These are phyloP conservation scores for Apocynum venetum DNA, from an alignment of 257 asterid species.

Conservation along the genomic window DNA sequence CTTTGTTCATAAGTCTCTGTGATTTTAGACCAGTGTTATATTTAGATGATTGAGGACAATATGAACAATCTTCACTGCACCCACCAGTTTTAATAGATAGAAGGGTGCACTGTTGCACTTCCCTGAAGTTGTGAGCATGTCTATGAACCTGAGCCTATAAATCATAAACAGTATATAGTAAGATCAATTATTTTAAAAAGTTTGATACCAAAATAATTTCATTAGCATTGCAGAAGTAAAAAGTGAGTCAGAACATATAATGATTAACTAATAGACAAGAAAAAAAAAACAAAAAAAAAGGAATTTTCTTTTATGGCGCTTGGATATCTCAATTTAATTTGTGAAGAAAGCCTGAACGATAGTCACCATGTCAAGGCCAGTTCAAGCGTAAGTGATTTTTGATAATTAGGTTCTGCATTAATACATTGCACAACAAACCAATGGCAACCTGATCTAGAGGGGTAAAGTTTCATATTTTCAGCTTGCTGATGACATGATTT, in stretches of 20 bases:
- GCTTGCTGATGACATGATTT: neutral
- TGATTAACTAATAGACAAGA: neutral
- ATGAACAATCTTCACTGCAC: conserved; percentile 96
- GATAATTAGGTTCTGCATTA: neutral
- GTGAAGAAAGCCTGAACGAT: neutral
- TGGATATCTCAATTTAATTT: neutral
- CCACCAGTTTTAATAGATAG: conserved; percentile 94
- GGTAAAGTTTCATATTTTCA: neutral
- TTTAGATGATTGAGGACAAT: conserved; percentile 96
- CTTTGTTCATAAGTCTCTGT: conserved; percentile 82
- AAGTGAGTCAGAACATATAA: neutral
- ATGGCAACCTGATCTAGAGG: neutral
- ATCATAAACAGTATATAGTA: neutral
- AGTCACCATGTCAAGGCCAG: neutral
- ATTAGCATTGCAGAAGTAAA: neutral
- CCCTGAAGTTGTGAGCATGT: conserved; percentile 93
- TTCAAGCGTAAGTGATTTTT: neutral
- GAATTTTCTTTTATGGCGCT: neutral
- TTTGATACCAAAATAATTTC: neutral
- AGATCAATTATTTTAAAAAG: neutral
- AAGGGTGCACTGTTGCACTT: conserved; percentile 97
- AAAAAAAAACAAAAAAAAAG: neutral
- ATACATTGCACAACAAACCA: neutral
- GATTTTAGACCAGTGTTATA: conserved; percentile 79
- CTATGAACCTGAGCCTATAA: conserved; percentile 96